Evolutionary conservation across 1,284 basidiomycete genomes (phyloP), one percentile per base, ranked within the genome.

Genomic region (Apiotrichum montevideense): DNA sequence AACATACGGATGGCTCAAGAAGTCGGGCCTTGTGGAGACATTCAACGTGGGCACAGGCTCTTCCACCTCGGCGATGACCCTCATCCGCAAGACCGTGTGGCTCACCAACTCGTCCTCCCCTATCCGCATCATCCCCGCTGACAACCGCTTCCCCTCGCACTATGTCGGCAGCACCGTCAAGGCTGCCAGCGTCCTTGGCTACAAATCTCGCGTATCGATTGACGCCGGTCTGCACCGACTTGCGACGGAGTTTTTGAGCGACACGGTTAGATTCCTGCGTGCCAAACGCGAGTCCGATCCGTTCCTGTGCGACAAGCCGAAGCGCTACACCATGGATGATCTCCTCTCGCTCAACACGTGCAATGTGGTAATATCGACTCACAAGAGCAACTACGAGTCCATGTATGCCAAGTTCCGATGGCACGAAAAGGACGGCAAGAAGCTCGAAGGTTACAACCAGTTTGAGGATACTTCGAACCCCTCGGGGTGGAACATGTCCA

Each of bases 91-190:
- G 51, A 51, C 63, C 29, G 51, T 71, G 29, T 54, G 54, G 10
- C 57, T 70, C n/a, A 65, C 66, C 33, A 62, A 66, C 45, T 68
- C 66, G 14, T 61, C 64, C 10, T 70, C 68, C 11, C 66, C 69
- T 1, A 15, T 71, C 21, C 68, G 62, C 39, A 55, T 50, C 21
- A 61, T 71, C 21, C 64, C 64, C 1, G 61, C 55, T 11, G 66
- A 69, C 57, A 54, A 58, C 40, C 59, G 63, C 3, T 66, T 64
- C 48, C 67, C 66, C 2, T 58, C 63, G 35, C 48, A 51, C 21
- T 67, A 66, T 40, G 54, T 64, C 53, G 67, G 63, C 9, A 57
- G 58, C 44, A 65, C 64, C 1, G 39, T 32, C 39, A 63, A 62
- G 51, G 54, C 63, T 4, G 33, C 52, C 35, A 42, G 44, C 6